phyloP scores from a whole-genome alignment of 345 rosid genomes.

The Boechera stricta region DNA sequence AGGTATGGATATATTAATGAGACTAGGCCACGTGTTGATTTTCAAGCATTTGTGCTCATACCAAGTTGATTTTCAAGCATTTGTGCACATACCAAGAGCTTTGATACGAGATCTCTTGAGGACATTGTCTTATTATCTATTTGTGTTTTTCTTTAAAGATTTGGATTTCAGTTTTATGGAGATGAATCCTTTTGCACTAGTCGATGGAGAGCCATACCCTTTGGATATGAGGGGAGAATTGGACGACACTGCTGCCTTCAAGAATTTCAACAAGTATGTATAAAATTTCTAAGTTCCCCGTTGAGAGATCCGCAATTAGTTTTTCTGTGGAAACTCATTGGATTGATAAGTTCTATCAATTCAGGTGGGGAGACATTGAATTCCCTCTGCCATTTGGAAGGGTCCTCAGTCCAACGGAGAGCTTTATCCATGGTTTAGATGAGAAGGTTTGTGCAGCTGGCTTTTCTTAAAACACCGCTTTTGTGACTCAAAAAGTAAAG shows the following conservation, averaged over 20 bases:
- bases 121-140: conserved; percentile 12
- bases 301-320: not conserved
- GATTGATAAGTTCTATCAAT: conserved; percentile 23
- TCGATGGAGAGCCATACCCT: conserved; percentile 89
- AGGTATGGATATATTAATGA: conserved; percentile 53
- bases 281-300: conserved; percentile 2
- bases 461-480: conserved; percentile 1
- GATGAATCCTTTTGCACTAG: conserved; percentile 95
- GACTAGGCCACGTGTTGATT: conserved; percentile 20
- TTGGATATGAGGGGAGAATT: conserved; percentile 98
- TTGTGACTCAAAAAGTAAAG: not conserved
- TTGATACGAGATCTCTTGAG: not conserved
- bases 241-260: conserved; percentile 96
- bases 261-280: conserved; percentile 84
- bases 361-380: conserved; percentile 88
- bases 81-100: conserved; percentile 12
- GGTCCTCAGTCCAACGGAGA: conserved; percentile 80
- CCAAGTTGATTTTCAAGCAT: no score
- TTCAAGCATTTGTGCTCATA: conserved; percentile 10
- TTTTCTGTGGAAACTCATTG: conserved; percentile 20
- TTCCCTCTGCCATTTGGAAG: conserved; percentile 98
- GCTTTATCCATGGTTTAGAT: conserved; percentile 84
- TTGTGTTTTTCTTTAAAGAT: conserved; percentile 51
- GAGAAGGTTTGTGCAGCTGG: conserved; percentile 65
- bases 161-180: conserved; percentile 91